Evolutionary conservation across 2,329 filamentous ascomycete genomes (phyloP).

Genomic region (Penicillium capsulatum): DNA sequence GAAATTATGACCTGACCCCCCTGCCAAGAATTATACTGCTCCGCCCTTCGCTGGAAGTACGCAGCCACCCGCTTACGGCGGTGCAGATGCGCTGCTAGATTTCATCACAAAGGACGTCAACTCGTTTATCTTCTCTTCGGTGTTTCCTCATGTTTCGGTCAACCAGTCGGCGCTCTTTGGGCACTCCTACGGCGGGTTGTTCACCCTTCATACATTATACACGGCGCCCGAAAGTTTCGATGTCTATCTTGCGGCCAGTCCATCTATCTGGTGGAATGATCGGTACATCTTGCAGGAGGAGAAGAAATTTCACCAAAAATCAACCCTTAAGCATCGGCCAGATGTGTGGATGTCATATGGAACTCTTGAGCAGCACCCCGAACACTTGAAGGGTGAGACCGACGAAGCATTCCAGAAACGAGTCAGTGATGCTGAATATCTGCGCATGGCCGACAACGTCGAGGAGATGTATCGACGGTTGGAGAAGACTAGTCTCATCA

Average conservation of each 20-base stretch:
- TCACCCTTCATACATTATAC: conserved; percentile 46
- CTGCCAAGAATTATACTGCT: not conserved
- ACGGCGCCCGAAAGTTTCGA: conserved; percentile 43
- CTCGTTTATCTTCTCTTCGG: conserved; percentile 3
- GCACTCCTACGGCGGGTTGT: conserved; percentile 51
- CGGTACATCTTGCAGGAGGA: conserved; percentile 38
- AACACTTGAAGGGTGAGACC: conserved; percentile 25
- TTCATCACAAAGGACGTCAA: conserved; percentile 11
- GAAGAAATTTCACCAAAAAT: conserved; percentile 23
- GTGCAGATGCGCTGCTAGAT: conserved; percentile 10
- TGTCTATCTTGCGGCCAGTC: conserved; percentile 47
- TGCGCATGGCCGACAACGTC: conserved; percentile 26
- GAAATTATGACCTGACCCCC: conserved; percentile 12
- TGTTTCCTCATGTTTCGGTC: conserved; percentile 12
- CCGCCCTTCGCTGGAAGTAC: too few relatives aligned
- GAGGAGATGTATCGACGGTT: conserved; percentile 17
- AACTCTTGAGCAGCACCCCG: conserved; percentile 9
- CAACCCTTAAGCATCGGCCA: not conserved
- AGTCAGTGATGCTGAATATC: conserved; percentile 5
- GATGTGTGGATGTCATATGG: conserved; percentile 1
- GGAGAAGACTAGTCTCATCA: not conserved
- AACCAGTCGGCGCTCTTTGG: conserved; percentile 47
- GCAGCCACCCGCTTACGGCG: conserved; percentile 2
- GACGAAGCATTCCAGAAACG: conserved; percentile 31
- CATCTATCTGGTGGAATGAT: conserved; percentile 49